Conservation (phyloP, 352 stramenopile species). For the Phytopythium cucurbitacearum region DNA sequence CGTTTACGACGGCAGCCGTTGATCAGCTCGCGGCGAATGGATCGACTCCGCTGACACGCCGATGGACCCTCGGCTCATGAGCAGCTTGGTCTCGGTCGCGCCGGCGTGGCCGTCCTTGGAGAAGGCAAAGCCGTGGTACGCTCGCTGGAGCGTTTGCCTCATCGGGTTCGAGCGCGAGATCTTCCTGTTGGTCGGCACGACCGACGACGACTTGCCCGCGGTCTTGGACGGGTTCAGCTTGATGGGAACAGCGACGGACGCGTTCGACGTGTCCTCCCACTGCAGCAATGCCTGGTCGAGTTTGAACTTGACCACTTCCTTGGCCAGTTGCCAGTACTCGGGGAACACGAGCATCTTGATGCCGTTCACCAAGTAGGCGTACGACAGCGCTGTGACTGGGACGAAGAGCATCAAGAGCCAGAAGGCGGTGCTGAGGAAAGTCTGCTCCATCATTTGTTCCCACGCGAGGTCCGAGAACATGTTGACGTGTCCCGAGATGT, state of each 20-base stretch:
- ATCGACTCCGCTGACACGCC: slow-evolving; percentile 9
- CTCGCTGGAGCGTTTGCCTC: slow-evolving; percentile 23
- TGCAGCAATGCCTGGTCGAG: slow-evolving; percentile 45
- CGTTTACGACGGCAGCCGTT: not conserved
- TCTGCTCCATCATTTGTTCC: slow-evolving; percentile 67
- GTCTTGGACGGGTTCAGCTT: slow-evolving; percentile 8
- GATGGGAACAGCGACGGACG: slow-evolving; percentile 42
- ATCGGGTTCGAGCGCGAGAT: slow-evolving; percentile 11
- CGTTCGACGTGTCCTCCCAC: slow-evolving; percentile 64
- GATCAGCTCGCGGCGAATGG: slow-evolving; percentile 2
- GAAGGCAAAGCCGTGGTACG: slow-evolving; percentile 73
- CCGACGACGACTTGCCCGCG: slow-evolving; percentile 25
- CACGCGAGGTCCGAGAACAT: slow-evolving; percentile 69
- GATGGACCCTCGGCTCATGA: slow-evolving; percentile 42
- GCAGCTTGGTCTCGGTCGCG: slow-evolving; percentile 41
- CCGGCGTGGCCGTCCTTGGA: slow-evolving; percentile 54
- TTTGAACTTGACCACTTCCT: slow-evolving; percentile 69
- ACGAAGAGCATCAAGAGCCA: slow-evolving; percentile 60
- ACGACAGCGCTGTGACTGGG: slow-evolving; percentile 45
- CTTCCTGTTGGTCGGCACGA: slow-evolving; percentile 29
- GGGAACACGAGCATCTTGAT: slow-evolving; percentile 58
- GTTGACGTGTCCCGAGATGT: slow-evolving; percentile 43
- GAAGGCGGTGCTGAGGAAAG: slow-evolving; percentile 43
- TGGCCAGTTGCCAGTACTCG: slow-evolving; percentile 78
- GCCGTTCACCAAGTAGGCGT: slow-evolving; percentile 45